Evolutionary conservation across 441 rosid genomes (phyloP).

Genomic region (Daphne laureola): DNA sequence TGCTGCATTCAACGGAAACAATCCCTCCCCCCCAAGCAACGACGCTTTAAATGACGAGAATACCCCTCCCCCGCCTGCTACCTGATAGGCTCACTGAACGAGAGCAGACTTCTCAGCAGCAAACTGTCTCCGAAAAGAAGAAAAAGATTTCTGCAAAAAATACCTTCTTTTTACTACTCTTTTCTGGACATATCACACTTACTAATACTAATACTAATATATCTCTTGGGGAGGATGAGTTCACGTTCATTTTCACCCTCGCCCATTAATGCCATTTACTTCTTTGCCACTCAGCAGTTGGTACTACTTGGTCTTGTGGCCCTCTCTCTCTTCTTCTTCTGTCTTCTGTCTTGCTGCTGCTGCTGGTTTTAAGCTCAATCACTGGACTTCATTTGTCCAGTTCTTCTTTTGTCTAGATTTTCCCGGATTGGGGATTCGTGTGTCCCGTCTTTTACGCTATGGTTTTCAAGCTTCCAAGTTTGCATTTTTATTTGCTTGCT

Average conservation of each 20-base stretch:
- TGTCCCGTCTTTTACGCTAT: slow-evolving; percentile 43
- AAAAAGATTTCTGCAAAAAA: slow-evolving; percentile 18
- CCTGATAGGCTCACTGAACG: slow-evolving; percentile 20
- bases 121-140: slow-evolving; percentile 26
- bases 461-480: slow-evolving; percentile 26
- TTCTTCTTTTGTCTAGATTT: background rate
- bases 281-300: slow-evolving; percentile 27
- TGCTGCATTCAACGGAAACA: no score
- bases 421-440: slow-evolving; percentile 22
- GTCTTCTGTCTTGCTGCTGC: no score
- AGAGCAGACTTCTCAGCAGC: slow-evolving; percentile 22
- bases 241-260: slow-evolving; percentile 24
- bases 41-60: slow-evolving; percentile 19
- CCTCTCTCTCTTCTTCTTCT: background rate
- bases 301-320: background rate
- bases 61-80: slow-evolving; percentile 6
- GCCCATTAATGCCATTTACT: slow-evolving; percentile 47
- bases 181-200: slow-evolving; percentile 8
- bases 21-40: no score
- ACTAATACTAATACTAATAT: no score
- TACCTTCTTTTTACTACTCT: background rate
- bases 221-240: slow-evolving; percentile 10
- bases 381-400: slow-evolving; percentile 9
- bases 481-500: slow-evolving; percentile 11
- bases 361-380: slow-evolving; percentile 10